These are phyloP conservation scores for Saccharomycopsis synnaedendra DNA, from an alignment of 805 yeast genomes.

Conservation along the genomic window DNA sequence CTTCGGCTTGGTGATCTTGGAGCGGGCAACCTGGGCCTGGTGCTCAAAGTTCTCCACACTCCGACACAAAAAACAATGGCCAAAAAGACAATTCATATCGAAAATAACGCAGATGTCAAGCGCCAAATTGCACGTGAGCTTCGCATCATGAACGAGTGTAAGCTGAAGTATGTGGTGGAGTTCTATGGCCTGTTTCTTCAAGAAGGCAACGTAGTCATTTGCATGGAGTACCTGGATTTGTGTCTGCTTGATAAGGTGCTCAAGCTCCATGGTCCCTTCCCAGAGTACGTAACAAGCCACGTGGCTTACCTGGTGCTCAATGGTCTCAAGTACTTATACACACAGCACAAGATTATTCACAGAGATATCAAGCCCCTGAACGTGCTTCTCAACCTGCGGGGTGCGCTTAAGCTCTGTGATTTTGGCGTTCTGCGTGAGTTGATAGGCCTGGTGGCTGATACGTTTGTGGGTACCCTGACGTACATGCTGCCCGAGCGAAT, in stretches of 20 bases:
- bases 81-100: slow-evolving; percentile 76
- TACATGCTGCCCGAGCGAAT: slow-evolving; percentile 98
- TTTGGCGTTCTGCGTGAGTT: slow-evolving; percentile 93
- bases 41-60: slow-evolving; percentile 74
- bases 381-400: slow-evolving; percentile 75
- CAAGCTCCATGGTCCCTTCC: slow-evolving; percentile 48
- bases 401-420: slow-evolving; percentile 87
- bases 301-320: slow-evolving; percentile 66
- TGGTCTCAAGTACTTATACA: slow-evolving; percentile 75
- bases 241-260: slow-evolving; percentile 80
- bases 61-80: slow-evolving; percentile 90
- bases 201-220: slow-evolving; percentile 43
- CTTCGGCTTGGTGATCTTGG: slow-evolving; percentile 73
- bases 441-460: slow-evolving; percentile 89
- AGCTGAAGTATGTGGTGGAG: slow-evolving; percentile 70
- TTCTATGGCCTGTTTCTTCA: slow-evolving; percentile 80
- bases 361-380: slow-evolving; percentile 95
- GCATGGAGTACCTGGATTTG: slow-evolving; percentile 95
- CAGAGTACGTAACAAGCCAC: slow-evolving; percentile 58
- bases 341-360: slow-evolving; percentile 80
- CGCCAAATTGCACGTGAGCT: slow-evolving; percentile 82
- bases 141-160: slow-evolving; percentile 84
- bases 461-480: slow-evolving; percentile 95
- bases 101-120: slow-evolving; percentile 65
- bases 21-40: slow-evolving; percentile 91